Evolutionary conservation across 495 filamentous ascomycete genomes (phyloP).

Genomic region (Podospora pseudocomata): DNA sequence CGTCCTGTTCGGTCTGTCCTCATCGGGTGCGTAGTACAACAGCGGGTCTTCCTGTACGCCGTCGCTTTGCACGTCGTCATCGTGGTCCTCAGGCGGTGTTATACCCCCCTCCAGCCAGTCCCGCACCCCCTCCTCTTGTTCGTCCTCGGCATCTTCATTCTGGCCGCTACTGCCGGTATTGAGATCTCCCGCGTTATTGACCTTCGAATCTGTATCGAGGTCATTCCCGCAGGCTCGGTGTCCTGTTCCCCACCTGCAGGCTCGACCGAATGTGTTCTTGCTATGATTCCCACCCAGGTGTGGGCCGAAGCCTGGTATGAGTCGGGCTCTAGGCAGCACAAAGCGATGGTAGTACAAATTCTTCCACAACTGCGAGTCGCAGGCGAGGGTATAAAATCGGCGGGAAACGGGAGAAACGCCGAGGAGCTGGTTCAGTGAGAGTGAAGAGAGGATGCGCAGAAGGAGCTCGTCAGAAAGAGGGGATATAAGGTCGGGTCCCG

Average conservation of each 20-base stretch:
- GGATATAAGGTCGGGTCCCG: conserved; percentile 43
- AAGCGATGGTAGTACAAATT: conserved; percentile 83
- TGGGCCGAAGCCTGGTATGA: conserved; percentile 59
- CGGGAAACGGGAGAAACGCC: conserved; percentile 74
- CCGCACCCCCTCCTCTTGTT: conserved; percentile 48
- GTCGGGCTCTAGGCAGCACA: conserved; percentile 75
- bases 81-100: conserved; percentile 15
- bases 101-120: conserved; percentile 51
- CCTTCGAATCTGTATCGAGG: neutral
- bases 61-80: conserved; percentile 38
- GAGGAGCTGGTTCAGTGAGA: conserved; percentile 65
- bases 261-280: neutral
- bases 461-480: conserved; percentile 82
- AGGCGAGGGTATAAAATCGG: conserved; percentile 68
- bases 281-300: neutral
- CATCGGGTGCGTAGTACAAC: neutral
- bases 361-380: conserved; percentile 91
- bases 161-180: neutral
- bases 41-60: neutral
- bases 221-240: too few species aligned
- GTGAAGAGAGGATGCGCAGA: conserved; percentile 74
- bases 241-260: too few species aligned
- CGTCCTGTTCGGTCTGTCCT: neutral
- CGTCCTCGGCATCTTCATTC: conserved; percentile 38
- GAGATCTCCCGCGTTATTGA: neutral